These are phyloP conservation scores for Podaxis sp. DNA, from an alignment of 768 basidiomycete species.

Conservation along the genomic window DNA sequence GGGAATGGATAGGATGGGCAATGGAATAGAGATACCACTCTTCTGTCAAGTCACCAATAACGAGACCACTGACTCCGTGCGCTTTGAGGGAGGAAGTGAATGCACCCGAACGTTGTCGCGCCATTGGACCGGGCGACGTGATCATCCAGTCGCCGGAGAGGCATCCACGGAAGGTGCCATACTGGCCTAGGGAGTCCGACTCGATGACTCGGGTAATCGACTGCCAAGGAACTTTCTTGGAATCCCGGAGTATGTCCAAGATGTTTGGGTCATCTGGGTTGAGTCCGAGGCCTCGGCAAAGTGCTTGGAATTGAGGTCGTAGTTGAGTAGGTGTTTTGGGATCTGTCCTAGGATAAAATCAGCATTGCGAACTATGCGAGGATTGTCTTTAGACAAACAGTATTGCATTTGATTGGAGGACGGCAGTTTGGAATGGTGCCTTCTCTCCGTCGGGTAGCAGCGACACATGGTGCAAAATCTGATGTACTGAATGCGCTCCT, in stretches of 20 bases:
- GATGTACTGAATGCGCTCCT: conserved; percentile 76
- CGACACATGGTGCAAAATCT: conserved; percentile 67
- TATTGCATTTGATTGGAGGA: conserved; percentile 74
- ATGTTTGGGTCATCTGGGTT: conserved; percentile 48
- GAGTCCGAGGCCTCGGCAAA: conserved; percentile 52
- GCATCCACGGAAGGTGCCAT: conserved; percentile 68
- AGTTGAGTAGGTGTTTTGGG: conserved; percentile 60
- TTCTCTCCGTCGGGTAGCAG: conserved; percentile 47
- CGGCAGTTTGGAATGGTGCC: conserved; percentile 64
- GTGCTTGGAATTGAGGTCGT: conserved; percentile 56
- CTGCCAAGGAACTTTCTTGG: conserved; percentile 40
- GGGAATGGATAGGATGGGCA: conserved; percentile 50
- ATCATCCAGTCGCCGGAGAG: conserved; percentile 58
- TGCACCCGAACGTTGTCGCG: conserved; percentile 60
- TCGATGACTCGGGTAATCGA: conserved; percentile 57
- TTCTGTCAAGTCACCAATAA: conserved; percentile 66
- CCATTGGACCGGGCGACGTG: conserved; percentile 51
- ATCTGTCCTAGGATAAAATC: conserved; percentile 30
- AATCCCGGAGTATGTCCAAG: conserved; percentile 48
- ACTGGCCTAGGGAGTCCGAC: conserved; percentile 45
- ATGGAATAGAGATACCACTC: conserved; percentile 80
- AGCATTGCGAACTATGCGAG: not conserved
- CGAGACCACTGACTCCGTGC: conserved; percentile 56
- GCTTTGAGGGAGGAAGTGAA: conserved; percentile 49
- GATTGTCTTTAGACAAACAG: conserved; percentile 36